These are phyloP conservation scores for Penicillium sp. DNA, from an alignment of 2,329 filamentous ascomycete species.

Conservation along the genomic window DNA sequence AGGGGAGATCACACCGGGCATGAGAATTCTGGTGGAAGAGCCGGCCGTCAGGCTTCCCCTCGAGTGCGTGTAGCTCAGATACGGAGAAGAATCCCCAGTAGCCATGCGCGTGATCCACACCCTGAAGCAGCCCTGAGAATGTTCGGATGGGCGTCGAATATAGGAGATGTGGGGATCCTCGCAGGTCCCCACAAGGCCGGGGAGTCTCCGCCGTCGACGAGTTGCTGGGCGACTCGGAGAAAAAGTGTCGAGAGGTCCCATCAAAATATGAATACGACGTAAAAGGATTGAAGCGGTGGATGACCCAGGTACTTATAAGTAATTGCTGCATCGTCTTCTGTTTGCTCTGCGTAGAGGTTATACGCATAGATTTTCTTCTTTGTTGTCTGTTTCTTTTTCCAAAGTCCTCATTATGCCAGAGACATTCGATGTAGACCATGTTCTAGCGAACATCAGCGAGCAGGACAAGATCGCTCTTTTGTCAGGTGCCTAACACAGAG, in stretches of 20 bases:
- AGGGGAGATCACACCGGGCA: slow-evolving; percentile 12
- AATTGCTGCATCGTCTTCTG: neutral
- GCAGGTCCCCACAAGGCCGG: slow-evolving; percentile 9
- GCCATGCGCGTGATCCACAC: no score
- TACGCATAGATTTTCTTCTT: neutral
- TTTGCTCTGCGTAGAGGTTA: neutral
- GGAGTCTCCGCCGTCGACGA: slow-evolving; percentile 13
- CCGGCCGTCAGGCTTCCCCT: neutral
- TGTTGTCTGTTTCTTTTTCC: neutral
- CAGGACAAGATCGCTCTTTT: slow-evolving; percentile 26
- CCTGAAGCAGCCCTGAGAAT: neutral
- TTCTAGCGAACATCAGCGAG: slow-evolving; percentile 19
- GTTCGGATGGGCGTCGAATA: neutral
- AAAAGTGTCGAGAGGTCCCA: neutral
- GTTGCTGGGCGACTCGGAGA: neutral
- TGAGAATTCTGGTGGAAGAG: slow-evolving; percentile 11
- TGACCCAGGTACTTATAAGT: neutral
- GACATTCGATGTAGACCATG: slow-evolving; percentile 23
- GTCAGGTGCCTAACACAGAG: slow-evolving; percentile 16
- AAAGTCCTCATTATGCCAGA: slow-evolving; percentile 9
- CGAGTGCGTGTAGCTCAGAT: neutral
- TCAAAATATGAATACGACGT: neutral
- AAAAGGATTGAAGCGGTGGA: neutral
- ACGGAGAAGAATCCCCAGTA: neutral
- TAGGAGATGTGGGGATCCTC: slow-evolving; percentile 4